Base-by-base conservation (phyloP, 2,329 filamentous ascomycete species). In the Emergomyces orientalis region DNA sequence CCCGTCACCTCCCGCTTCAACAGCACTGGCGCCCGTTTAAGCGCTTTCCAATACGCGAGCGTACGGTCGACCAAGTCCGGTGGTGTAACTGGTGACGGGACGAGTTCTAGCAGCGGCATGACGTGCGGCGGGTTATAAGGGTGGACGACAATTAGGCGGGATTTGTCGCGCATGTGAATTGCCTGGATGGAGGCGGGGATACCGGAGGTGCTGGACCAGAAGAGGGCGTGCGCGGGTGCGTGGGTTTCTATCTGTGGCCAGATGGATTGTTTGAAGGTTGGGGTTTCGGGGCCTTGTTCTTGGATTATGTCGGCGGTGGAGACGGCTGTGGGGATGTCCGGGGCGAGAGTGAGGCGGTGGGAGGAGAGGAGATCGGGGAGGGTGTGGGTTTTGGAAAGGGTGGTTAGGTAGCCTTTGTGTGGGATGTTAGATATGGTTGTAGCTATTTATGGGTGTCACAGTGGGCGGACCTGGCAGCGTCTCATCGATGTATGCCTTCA, bases 71-170 rank as follows among this genome's bases (percentile, higher is more conserved):
- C 71, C 1, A 77, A 72, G 0, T 71, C 69, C 0, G 71, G 45
- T 0, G 70, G 69, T 0, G 80, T 85, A 37, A 66, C 63, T 4
- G 77, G 78, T 1, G 76, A 78, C 0, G 82, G 82, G 0, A 86
- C 83, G 39, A 86, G 74, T 69, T 86, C 84, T 2, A 86, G 71
- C 1, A 86, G 68, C 0, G 84, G 84, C 81, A 86, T 85, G 61
- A 86, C 78, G 65, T 86, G 82, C 1, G 84, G 84, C 27, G 82
- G 84, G 62, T 86, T 86, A 70, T 83, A 86, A 0, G 84, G 84
- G 69, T 86, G 84, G 3, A 84, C 82, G 1, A 86, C 80, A 0
- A 86, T 65, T 2, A 86, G 69, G 1, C 82, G 73, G 32, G 68
- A 70, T 59, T 72, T 70, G 34, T 81, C 75, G 27, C 71, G 67